phyloP scores from a whole-genome alignment of 1,284 basidiomycete species.

The Acaromyces ingoldii region DNA sequence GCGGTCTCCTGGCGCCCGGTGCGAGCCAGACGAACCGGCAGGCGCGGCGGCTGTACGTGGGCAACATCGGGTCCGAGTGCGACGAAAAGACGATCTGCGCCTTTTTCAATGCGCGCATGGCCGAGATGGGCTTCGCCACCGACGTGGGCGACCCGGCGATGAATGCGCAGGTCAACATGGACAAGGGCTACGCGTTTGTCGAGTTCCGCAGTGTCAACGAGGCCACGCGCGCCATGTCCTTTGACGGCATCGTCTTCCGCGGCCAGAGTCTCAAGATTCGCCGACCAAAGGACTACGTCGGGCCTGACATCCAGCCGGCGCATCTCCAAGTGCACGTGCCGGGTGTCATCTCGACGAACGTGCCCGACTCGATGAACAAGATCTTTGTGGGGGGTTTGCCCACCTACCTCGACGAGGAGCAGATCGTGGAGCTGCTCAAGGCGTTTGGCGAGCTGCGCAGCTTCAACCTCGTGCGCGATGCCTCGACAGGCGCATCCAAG shows the following conservation, averaged over 20 bases:
- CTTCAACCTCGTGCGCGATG: conserved; percentile 94
- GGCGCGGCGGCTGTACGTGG: conserved; percentile 88
- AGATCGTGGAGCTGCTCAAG: conserved; percentile 94
- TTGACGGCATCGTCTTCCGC: conserved; percentile 93
- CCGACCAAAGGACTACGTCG: conserved; percentile 89
- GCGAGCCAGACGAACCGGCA: conserved; percentile 59
- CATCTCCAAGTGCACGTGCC: conserved; percentile 76
- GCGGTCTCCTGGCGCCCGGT: neutral
- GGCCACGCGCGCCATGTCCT: conserved; percentile 89
- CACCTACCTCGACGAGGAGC: conserved; percentile 89
- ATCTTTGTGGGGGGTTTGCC: conserved; percentile 95
- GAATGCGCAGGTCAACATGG: conserved; percentile 89
- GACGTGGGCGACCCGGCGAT: conserved; percentile 68
- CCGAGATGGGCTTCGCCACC: conserved; percentile 62
- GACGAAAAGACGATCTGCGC: conserved; percentile 82
- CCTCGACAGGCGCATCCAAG: conserved; percentile 61
- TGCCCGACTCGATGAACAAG: conserved; percentile 95
- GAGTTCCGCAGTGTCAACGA: conserved; percentile 96
- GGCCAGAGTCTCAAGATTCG: conserved; percentile 88
- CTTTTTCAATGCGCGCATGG: conserved; percentile 95
- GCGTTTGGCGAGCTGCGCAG: conserved; percentile 94
- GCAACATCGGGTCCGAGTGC: conserved; percentile 85
- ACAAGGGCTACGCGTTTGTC: conserved; percentile 89
- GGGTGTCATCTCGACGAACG: conserved; percentile 86
- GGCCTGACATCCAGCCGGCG: conserved; percentile 59